phyloP scores from a whole-genome alignment of 164 flowering plant species.

The Aristolochia fimbriata region DNA sequence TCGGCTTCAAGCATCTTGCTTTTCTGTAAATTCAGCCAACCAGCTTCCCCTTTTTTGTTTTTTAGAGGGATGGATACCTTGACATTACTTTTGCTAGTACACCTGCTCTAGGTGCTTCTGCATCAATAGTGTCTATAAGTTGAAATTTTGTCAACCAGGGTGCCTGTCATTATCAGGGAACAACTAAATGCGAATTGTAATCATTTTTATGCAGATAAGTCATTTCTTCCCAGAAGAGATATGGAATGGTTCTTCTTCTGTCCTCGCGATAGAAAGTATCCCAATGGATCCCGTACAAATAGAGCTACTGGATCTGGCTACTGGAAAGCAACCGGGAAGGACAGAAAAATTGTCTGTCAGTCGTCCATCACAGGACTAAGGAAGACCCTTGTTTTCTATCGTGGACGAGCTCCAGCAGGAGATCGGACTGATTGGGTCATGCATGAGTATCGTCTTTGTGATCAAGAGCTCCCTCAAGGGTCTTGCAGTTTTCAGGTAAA shows the following conservation, averaged over 20 bases:
- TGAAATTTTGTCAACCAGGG: too few species aligned
- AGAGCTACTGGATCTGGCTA: conserved; percentile 91
- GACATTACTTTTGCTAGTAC: too few species aligned
- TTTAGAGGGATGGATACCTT: too few species aligned
- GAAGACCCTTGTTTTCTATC: conserved; percentile 80
- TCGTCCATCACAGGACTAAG: conserved; percentile 51
- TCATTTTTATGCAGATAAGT: conserved; percentile 47
- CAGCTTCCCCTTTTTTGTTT: too few species aligned
- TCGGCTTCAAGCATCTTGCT: too few species aligned
- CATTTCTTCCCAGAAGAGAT: conserved; percentile 74
- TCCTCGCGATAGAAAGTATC: conserved; percentile 80
- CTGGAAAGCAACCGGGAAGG: conserved; percentile 99
- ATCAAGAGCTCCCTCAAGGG: conserved; percentile 39
- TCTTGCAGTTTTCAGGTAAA: conserved; percentile 40
- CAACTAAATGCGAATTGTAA: not conserved
- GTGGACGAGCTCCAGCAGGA: conserved; percentile 82
- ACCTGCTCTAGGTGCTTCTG: too few species aligned
- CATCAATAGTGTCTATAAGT: not conserved
- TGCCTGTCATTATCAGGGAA: too few species aligned
- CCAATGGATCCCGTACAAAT: conserved; percentile 82
- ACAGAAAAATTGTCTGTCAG: conserved; percentile 54
- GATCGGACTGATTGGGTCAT: conserved; percentile 85
- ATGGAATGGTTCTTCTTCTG: conserved; percentile 98
- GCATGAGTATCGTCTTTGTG: conserved; percentile 91
- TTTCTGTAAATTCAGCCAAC: too few species aligned